Evolutionary conservation across 345 rosid species (phyloP).

Genomic region (Gossypium bickii): DNA sequence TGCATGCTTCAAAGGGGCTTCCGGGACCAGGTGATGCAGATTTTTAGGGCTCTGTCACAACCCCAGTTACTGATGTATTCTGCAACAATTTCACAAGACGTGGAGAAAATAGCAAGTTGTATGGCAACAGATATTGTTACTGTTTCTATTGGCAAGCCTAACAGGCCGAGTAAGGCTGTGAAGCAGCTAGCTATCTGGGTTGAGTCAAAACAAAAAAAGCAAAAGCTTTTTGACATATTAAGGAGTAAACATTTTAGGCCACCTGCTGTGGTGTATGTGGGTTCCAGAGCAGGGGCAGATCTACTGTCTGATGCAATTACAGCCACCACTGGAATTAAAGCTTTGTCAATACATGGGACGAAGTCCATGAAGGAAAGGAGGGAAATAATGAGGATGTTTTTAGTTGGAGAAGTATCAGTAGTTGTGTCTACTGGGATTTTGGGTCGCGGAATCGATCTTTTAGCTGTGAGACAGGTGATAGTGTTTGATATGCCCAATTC

Average conservation of each 20-base stretch:
- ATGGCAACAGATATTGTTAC: constrained; percentile 40
- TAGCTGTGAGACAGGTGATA: constrained; percentile 79
- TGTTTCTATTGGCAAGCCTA: constrained; percentile 61
- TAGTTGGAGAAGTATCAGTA: constrained; percentile 70
- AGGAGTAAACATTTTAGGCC: constrained; percentile 72
- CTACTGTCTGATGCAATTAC: constrained; percentile 71
- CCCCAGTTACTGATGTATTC: constrained; percentile 86
- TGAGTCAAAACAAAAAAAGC: constrained; percentile 85
- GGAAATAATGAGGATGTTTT: constrained; percentile 57
- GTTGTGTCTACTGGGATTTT: constrained; percentile 80
- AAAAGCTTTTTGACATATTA: constrained; percentile 83
- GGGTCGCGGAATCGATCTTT: constrained; percentile 78
- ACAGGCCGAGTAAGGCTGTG: constrained; percentile 62
- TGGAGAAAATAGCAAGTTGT: constrained; percentile 61
- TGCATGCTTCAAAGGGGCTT: constrained; percentile 93
- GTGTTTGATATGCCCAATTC: constrained; percentile 89
- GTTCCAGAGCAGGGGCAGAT: constrained; percentile 90
- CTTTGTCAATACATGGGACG: constrained; percentile 83
- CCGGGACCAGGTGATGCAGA: constrained; percentile 85
- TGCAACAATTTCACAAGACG: constrained; percentile 67
- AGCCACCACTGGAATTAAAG: constrained; percentile 63
- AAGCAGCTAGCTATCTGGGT: constrained; percentile 88
- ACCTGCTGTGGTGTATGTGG: constrained; percentile 73
- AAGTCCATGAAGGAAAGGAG: constrained; percentile 92
- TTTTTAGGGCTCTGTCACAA: constrained; percentile 58